These are phyloP conservation scores for Beauveria sp. DNA, from an alignment of 2,329 filamentous ascomycete species.

Conservation along the genomic window DNA sequence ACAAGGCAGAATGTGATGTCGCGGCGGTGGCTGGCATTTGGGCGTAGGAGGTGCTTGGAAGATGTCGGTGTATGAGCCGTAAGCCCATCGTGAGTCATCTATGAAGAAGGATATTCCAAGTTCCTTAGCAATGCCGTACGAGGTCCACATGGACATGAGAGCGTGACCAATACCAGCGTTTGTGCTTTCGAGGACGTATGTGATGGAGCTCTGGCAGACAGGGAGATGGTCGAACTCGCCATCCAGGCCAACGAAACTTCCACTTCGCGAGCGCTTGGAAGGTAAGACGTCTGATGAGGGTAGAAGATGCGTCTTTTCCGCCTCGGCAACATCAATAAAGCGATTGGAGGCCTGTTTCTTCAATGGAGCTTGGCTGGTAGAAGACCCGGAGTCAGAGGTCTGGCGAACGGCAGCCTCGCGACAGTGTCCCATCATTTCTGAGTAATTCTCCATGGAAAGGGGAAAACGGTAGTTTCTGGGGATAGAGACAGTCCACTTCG, in stretches of 20 bases:
- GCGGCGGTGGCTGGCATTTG: slow-evolving; percentile 62
- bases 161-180: slow-evolving; percentile 72
- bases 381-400: slow-evolving; percentile 32
- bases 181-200: slow-evolving; percentile 64
- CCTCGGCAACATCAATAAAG: slow-evolving; percentile 69
- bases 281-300: slow-evolving; percentile 32
- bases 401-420: slow-evolving; percentile 55
- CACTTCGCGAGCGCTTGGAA: slow-evolving; percentile 32
- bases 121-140: slow-evolving; percentile 69
- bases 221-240: slow-evolving; percentile 38
- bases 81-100: slow-evolving; percentile 77
- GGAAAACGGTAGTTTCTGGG: slow-evolving; percentile 61
- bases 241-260: slow-evolving; percentile 41
- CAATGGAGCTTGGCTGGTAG: slow-evolving; percentile 33
- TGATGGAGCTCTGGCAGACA: slow-evolving; percentile 64
- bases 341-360: slow-evolving; percentile 50
- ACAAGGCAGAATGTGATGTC: slow-evolving; percentile 70
- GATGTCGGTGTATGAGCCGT: slow-evolving; percentile 66
- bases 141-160: slow-evolving; percentile 74
- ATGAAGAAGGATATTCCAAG: slow-evolving; percentile 75
- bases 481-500: slow-evolving; percentile 77
- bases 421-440: slow-evolving; percentile 60
- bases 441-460: slow-evolving; percentile 56
- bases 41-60: slow-evolving; percentile 61
- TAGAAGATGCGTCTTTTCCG: slow-evolving; percentile 57